phyloP scores from a whole-genome alignment of 768 basidiomycete genomes.

The Lactarius evosmus region DNA sequence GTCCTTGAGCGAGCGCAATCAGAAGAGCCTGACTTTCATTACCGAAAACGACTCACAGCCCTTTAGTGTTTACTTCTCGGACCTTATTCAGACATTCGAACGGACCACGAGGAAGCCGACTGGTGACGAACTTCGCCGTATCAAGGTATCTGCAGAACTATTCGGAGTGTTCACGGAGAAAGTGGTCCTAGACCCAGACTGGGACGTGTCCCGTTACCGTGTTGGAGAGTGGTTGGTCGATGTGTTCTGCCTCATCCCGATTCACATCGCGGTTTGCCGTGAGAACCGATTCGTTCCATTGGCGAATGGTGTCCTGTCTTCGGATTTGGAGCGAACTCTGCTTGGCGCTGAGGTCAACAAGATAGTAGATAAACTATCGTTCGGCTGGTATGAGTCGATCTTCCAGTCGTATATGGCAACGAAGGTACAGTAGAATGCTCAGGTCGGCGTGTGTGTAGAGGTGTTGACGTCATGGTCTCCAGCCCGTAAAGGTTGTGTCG shows the following conservation, averaged over 20 bases:
- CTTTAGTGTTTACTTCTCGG: conserved; percentile 44
- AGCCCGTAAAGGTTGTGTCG: conserved; percentile 63
- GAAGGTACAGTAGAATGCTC: conserved; percentile 38
- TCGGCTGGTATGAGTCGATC: conserved; percentile 65
- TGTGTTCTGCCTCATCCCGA: conserved; percentile 58
- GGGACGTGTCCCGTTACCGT: conserved; percentile 39
- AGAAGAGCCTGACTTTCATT: conserved; percentile 44
- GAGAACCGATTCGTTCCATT: conserved; percentile 62
- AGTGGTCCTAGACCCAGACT: conserved; percentile 16
- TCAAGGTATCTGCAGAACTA: conserved; percentile 36
- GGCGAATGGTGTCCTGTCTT: conserved; percentile 53
- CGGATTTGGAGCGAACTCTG: conserved; percentile 48
- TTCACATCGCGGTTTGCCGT: conserved; percentile 56
- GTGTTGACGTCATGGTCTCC: neutral
- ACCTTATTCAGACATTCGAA: conserved; percentile 48
- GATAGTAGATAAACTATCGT: conserved; percentile 53
- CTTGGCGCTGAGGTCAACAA: conserved; percentile 56
- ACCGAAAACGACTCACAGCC: conserved; percentile 38
- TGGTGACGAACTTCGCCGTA: conserved; percentile 41
- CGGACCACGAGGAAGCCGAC: conserved; percentile 50
- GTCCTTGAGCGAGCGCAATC: conserved; percentile 31
- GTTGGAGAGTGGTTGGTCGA: conserved; percentile 63
- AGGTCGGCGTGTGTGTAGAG: neutral
- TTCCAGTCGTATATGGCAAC: conserved; percentile 60
- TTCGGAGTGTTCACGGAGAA: conserved; percentile 33